Conservation (phyloP, 805 yeast species). For the Candida vartiovaarae region DNA sequence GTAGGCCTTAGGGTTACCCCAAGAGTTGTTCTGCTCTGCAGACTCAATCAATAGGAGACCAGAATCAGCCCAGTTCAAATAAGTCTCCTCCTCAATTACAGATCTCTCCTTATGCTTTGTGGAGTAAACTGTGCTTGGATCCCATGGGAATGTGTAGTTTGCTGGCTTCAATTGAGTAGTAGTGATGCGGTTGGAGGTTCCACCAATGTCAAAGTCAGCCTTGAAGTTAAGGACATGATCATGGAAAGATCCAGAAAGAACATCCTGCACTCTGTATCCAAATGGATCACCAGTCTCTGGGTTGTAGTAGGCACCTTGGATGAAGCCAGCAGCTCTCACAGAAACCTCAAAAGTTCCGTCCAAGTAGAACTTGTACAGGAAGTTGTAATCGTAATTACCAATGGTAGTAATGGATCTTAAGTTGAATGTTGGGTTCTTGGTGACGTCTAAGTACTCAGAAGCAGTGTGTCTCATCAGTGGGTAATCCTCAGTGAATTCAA, state of each 20-base stretch:
- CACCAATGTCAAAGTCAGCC: constrained; percentile 25
- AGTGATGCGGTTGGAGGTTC: constrained; percentile 18
- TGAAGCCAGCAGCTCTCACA: constrained; percentile 25
- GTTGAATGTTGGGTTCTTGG: constrained; percentile 21
- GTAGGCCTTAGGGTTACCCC: constrained; percentile 26
- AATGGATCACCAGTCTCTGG: constrained; percentile 14
- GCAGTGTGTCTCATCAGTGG: constrained; percentile 20
- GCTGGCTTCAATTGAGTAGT: constrained; percentile 11
- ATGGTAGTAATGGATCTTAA: constrained; percentile 21
- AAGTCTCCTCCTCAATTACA: constrained; percentile 15
- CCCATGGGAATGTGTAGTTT: constrained; percentile 23
- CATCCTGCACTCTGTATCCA: constrained; percentile 20
- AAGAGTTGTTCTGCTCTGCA: constrained; percentile 16
- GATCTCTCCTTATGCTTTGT: constrained; percentile 13
- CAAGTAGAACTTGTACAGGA: constrained; percentile 18
- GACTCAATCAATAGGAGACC: constrained; percentile 23
- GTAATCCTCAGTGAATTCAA: constrained; percentile 19
- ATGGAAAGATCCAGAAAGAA: constrained; percentile 25
- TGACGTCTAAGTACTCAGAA: constrained; percentile 12
- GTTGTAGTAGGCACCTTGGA: constrained; percentile 24
- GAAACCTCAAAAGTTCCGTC: constrained; percentile 25
- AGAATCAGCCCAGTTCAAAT: constrained; percentile 19
- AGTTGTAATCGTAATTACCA: constrained; percentile 23
- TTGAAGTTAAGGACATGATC: constrained; percentile 24
- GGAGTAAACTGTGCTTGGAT: constrained; percentile 15